Conservation (phyloP, 1,139 yeast species). For the Candida sojae region DNA sequence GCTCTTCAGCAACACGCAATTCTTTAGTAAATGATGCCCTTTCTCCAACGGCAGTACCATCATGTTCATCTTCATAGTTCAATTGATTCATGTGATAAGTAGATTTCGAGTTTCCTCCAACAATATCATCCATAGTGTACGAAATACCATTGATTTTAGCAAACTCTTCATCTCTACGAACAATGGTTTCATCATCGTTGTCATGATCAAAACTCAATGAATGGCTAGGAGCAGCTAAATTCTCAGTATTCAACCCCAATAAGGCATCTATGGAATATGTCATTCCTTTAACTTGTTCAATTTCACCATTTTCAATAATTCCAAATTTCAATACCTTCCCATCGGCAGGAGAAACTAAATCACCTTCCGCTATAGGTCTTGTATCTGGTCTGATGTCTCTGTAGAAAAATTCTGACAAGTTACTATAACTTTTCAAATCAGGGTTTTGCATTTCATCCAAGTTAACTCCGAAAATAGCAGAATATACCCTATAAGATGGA, state of each 20-base stretch:
- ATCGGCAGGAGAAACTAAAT: constrained; percentile 88
- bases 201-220: constrained; percentile 49
- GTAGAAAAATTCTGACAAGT: constrained; percentile 90
- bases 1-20: constrained; percentile 43
- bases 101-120: constrained; percentile 45
- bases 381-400: constrained; percentile 77
- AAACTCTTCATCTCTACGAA: constrained; percentile 68
- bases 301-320: constrained; percentile 76
- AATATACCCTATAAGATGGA: constrained; percentile 79
- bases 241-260: constrained; percentile 60
- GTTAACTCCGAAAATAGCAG: constrained; percentile 83
- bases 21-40: constrained; percentile 39
- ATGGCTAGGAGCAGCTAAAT: constrained; percentile 62
- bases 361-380: constrained; percentile 72
- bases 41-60: constrained; percentile 37
- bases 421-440: constrained; percentile 70
- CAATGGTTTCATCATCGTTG: constrained; percentile 43
- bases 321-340: constrained; percentile 91
- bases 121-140: constrained; percentile 67
- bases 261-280: constrained; percentile 89
- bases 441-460: constrained; percentile 87
- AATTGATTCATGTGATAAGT: constrained; percentile 46
- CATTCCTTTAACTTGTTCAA: constrained; percentile 97
- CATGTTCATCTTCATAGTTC: constrained; percentile 62
- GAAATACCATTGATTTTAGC: constrained; percentile 78